These are phyloP conservation scores for Pythium biforme DNA, from an alignment of 352 stramenopile genomes.

Conservation along the genomic window DNA sequence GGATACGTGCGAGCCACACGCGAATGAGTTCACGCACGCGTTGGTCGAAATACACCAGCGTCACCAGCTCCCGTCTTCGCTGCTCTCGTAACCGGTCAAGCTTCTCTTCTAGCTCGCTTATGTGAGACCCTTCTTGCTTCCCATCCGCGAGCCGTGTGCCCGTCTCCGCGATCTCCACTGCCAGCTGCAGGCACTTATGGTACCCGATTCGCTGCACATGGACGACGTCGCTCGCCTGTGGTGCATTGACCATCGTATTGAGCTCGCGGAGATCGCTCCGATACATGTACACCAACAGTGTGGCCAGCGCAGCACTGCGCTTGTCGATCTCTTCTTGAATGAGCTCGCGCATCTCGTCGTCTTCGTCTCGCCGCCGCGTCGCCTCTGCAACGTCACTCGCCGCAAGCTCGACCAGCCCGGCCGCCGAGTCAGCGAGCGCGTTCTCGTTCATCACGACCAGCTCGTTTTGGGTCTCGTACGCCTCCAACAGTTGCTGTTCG, in stretches of 20 bases:
- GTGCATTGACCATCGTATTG: not conserved
- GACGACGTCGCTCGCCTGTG: not conserved
- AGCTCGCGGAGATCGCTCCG: not conserved
- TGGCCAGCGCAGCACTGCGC: constrained; percentile 35
- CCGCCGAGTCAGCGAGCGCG: constrained; percentile 33
- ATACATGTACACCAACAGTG: constrained; percentile 30
- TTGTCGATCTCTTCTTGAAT: constrained; percentile 34
- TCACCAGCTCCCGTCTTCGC: not conserved
- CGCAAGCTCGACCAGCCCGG: constrained; percentile 23
- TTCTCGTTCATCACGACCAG: constrained; percentile 33
- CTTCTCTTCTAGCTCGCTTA: not conserved
- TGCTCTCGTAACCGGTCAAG: too few relatives aligned
- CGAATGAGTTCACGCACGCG: constrained; percentile 27
- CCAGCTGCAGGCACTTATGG: constrained; percentile 7
- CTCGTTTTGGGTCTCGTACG: constrained; percentile 17
- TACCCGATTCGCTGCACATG: constrained; percentile 7
- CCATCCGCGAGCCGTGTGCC: not conserved
- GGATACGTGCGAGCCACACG: not conserved
- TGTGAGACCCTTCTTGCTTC: not conserved
- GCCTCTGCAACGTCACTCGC: constrained; percentile 22
- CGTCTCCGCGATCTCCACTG: constrained; percentile 3
- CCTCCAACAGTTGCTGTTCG: constrained; percentile 6
- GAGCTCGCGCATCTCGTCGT: constrained; percentile 37
- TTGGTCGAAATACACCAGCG: constrained; percentile 7
- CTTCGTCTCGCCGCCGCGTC: constrained; percentile 38